Conservation (phyloP, 2,329 filamentous ascomycete species). For the Verticillium nubilum region DNA sequence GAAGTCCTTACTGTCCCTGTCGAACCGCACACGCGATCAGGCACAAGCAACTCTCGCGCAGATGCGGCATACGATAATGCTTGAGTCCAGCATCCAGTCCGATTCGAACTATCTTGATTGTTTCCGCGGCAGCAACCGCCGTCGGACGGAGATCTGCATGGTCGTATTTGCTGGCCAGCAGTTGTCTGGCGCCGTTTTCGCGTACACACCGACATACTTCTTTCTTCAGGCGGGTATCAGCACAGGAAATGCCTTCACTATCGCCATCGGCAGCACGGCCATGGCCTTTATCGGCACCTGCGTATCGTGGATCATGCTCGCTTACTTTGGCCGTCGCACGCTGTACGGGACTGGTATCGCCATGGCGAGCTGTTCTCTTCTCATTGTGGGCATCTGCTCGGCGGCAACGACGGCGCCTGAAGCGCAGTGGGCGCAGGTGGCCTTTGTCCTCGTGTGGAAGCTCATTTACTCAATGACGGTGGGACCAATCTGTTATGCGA, state of each 20-base stretch:
- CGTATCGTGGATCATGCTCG: conserved; percentile 37
- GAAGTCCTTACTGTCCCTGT: conserved; percentile 22
- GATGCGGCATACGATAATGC: conserved; percentile 26
- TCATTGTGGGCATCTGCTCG: conserved; percentile 36
- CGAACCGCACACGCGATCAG: conserved; percentile 8
- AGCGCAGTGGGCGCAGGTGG: conserved; percentile 31
- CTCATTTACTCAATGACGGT: conserved; percentile 34
- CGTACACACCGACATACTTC: conserved; percentile 39
- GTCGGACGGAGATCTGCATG: conserved; percentile 37
- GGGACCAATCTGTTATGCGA: conserved; percentile 35
- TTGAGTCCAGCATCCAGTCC: conserved; percentile 31
- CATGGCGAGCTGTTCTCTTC: conserved; percentile 28
- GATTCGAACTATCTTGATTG: conserved; percentile 41
- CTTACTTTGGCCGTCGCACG: conserved; percentile 32
- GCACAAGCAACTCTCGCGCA: conserved; percentile 18
- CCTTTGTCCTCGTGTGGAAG: conserved; percentile 37
- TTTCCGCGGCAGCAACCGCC: conserved; percentile 37
- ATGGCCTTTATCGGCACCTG: conserved; percentile 32
- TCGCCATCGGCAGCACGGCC: conserved; percentile 33
- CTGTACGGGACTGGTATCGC: conserved; percentile 34
- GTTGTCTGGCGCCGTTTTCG: conserved; percentile 30
- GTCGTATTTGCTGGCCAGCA: conserved; percentile 35
- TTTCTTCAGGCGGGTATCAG: conserved; percentile 38
- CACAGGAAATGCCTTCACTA: conserved; percentile 29
- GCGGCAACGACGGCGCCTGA: conserved; percentile 24